These are phyloP conservation scores for Rhizopus delemar DNA, from an alignment of 371 early-diverging fungal species.

Conservation along the genomic window DNA sequence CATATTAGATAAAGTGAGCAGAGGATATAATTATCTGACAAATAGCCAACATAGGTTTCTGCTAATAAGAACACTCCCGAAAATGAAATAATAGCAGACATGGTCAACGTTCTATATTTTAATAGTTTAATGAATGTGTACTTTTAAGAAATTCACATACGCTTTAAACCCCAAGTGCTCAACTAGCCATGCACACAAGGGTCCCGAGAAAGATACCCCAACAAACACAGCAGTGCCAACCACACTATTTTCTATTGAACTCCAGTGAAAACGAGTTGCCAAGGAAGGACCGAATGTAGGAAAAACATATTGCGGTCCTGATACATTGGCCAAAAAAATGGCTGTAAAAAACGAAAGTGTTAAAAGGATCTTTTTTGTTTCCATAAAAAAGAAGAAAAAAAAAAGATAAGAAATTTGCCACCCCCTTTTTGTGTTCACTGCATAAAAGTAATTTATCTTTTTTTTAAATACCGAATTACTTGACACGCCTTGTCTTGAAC, in stretches of 20 bases:
- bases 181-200: constrained; percentile 43
- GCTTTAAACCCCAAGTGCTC: constrained; percentile 32
- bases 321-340: constrained; percentile 42
- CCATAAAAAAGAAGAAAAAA: too few species aligned
- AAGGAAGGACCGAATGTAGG: constrained; percentile 48
- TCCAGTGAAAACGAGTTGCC: constrained; percentile 39
- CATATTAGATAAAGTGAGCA: constrained; percentile 43
- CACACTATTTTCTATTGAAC: constrained; percentile 46
- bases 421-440: too few species aligned
- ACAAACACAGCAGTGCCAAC: constrained; percentile 51
- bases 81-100: constrained; percentile 22
- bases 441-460: too few species aligned
- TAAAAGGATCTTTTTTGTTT: constrained; percentile 4
- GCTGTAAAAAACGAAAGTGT: constrained; percentile 35
- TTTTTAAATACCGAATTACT: too few species aligned
- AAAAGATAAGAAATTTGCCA: too few species aligned
- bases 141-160: constrained; percentile 15
- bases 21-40: constrained; percentile 35
- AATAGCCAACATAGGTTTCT: constrained; percentile 41
- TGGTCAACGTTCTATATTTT: constrained; percentile 13
- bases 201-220: constrained; percentile 51
- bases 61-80: constrained; percentile 38
- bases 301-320: constrained; percentile 51
- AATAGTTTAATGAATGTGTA: not conserved
- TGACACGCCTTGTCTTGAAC: too few species aligned